phyloP scores from a whole-genome alignment of 2,329 filamentous ascomycete species.

The Diaporthe ampelina region DNA sequence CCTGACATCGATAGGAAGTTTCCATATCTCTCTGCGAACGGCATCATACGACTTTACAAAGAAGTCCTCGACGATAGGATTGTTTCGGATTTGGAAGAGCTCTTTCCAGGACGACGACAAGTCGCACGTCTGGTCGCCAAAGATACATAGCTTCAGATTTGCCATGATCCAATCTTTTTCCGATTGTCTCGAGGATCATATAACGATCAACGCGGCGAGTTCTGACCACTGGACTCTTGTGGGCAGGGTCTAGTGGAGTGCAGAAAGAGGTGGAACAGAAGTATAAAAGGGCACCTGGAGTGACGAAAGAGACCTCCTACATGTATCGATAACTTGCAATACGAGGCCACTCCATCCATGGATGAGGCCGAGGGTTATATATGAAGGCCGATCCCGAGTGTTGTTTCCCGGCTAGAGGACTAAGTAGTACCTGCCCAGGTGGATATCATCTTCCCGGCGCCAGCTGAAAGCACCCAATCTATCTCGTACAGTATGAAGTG shows the following conservation, averaged over 20 bases:
- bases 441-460: not conserved
- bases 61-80: slow-evolving; percentile 41
- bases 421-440: too few relatives aligned
- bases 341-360: not conserved
- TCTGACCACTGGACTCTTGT: not conserved
- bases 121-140: slow-evolving; percentile 45
- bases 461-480: not conserved
- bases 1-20: slow-evolving; percentile 40
- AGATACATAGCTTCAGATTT: slow-evolving; percentile 41
- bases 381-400: not conserved
- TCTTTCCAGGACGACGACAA: slow-evolving; percentile 38
- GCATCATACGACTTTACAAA: slow-evolving; percentile 15
- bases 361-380: not conserved
- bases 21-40: slow-evolving; percentile 26
- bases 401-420: not conserved
- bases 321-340: not conserved
- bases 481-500: too few relatives aligned
- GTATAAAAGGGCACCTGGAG: not conserved
- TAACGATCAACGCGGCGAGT: not conserved
- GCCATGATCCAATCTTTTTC: slow-evolving; percentile 1
- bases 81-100: slow-evolving; percentile 31
- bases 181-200: slow-evolving; percentile 2
- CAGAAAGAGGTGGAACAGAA: not conserved
- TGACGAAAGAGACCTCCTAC: not conserved
- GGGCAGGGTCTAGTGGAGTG: not conserved